Base-by-base conservation (phyloP, 805 yeast genomes). In the Cyberlindnera subsufficiens region DNA sequence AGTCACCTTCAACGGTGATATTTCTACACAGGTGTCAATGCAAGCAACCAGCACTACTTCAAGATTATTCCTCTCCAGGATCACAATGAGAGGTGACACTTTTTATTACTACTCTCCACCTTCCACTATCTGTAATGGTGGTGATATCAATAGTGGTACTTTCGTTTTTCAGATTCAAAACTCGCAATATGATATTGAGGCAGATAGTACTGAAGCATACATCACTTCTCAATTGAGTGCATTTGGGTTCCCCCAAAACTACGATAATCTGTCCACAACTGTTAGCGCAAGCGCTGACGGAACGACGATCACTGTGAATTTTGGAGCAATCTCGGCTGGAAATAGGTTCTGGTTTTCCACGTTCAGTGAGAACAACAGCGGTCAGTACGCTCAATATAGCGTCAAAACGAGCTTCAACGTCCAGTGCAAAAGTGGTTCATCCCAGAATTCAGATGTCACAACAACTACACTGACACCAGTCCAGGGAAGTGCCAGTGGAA, bases 61-160 rank as follows among this genome's bases (percentile, higher is more conserved):
- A 6, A 8, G 7, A 13, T 14, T 15, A 5, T 38, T 42, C 27
- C 5, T 40, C 5, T 25, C 36, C n/a, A 42, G 52, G 42, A 35
- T 43, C 30, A 43, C 49, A 3, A 48, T 48, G 52, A 37, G 43
- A 31, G 49, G 49, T 10, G 52, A 48, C 35, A 30, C 29, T 17
- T 43, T 43, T 35, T 42, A 36, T 38, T 45, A 45, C 37, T 48
- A 37, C 39, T 5, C 32, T 33, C 18, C 45, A 11, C 46, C 43
- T 10, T 14, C 17, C 1, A 15, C 32, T 17, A 5, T 41, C 3
- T 45, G 52, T 37, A 14, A 15, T 16, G 35, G 30, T 15, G 33
- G 38, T 5, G 38, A 17, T 8, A 35, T 45, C 37, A 31, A 25
- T 1, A 27, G 38, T 14, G 52, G 52, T 18, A 35, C 45, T 4